Evolutionary conservation across 176 grass and related monocot species (phyloP), one percentile per base, ranked within the genome.

Genomic region (Juncus effusus): DNA sequence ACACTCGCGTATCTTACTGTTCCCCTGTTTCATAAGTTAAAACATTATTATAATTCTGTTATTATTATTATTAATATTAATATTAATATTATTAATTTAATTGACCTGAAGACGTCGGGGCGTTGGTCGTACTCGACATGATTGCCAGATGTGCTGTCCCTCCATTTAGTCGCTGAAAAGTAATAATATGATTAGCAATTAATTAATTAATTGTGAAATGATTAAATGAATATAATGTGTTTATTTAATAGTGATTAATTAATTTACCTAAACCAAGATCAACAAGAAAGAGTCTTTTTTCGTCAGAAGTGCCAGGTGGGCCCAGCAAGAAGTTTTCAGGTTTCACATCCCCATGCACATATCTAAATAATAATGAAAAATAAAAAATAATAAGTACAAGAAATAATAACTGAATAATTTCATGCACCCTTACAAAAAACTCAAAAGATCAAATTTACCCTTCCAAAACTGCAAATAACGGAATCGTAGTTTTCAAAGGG

Each of bases 321-420:
- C 95, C 95, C 73, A 99, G 86, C 80, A 99, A 94, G 73, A 99
- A 94, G 73, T 99, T 99, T 56, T 99, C 95, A 11, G 95, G 95
- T 83, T 99, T 99, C 6, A 99, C 89, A 81, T 99, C 95, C 13
- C 95, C 89, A 57, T 99, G 95, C 55, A 99, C 89, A 68, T 94
- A 90, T 66, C 95, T 99, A 82, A 39, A 60, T 41, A 81, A 78
- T 28, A 28, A 28, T 28, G 19, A 28, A 28, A 28, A 28, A 28
- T 28, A 28, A 28, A 28, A 28, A 28, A 28, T 28, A 28, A 28
- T 28, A 51, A 39, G 40, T 36, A 37, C 11, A 61, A 16, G 8
- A 11, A 36, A 36, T 38, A 63, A 63, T 38, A 16, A 63, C 3
- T 4, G 36, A 14, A 16, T 63, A 63, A 57, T 56, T 13, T 4